phyloP scores from a whole-genome alignment of 179 eudicot genomes.

The Spinacia oleracea region DNA sequence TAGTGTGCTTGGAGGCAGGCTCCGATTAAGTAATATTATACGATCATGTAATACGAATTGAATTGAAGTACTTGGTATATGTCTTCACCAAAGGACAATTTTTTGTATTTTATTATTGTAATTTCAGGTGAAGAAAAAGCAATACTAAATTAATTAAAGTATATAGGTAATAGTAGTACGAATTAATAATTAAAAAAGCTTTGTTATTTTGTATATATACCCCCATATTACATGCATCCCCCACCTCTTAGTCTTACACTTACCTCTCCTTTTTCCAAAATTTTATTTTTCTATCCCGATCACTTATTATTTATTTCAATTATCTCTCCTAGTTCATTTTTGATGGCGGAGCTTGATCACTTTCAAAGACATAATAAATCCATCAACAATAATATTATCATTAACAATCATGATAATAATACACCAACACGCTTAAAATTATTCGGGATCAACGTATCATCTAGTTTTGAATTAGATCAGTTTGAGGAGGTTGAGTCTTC shows the following conservation, averaged over 20 bases:
- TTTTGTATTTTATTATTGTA: too few species aligned
- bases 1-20: not conserved
- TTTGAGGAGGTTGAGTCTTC: conserved; percentile 39
- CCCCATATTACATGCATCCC: conserved; percentile 51
- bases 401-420: not conserved
- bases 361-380: conserved; percentile 37
- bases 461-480: conserved; percentile 31
- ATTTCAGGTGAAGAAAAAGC: too few species aligned
- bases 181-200: conserved; percentile 31
- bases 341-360: conserved; percentile 61
- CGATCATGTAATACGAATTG: too few species aligned
- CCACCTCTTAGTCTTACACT: conserved; percentile 24
- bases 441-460: conserved; percentile 71
- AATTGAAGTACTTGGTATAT: too few species aligned
- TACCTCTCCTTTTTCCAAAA: not conserved
- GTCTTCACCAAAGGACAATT: too few species aligned
- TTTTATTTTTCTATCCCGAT: not conserved
- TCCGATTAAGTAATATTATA: too few species aligned
- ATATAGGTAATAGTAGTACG: too few species aligned
- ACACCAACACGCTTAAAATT: conserved; percentile 51
- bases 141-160: too few species aligned
- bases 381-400: conserved; percentile 15
- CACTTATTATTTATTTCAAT: not conserved
- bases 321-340: not conserved
- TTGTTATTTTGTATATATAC: conserved; percentile 48